Conservation (phyloP, 345 rosid species). For the Rhizophora mangle region DNA sequence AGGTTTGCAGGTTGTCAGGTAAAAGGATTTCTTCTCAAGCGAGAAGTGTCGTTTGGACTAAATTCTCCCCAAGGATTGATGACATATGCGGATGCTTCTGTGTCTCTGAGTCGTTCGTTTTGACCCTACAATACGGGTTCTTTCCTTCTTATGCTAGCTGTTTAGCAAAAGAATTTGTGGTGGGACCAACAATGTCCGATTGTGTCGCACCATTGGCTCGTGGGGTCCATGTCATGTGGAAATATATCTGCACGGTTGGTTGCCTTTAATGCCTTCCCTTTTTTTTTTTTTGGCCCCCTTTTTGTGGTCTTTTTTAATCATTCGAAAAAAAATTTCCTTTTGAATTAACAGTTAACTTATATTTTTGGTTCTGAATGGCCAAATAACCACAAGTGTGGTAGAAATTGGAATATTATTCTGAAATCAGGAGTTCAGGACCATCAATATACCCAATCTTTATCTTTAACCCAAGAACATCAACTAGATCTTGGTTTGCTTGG, state of each 20-base stretch:
- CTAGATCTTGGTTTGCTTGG: background rate
- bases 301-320: background rate
- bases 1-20: slow-evolving; percentile 20
- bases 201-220: slow-evolving; percentile 11
- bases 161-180: slow-evolving; percentile 45
- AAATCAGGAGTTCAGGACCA: slow-evolving; percentile 3
- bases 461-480: background rate
- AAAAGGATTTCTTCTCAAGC: slow-evolving; percentile 21
- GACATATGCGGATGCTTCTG: slow-evolving; percentile 17
- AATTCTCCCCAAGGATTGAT: slow-evolving; percentile 19
- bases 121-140: slow-evolving; percentile 23
- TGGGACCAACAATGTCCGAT: slow-evolving; percentile 33
- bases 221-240: slow-evolving; percentile 38
- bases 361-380: background rate
- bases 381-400: background rate
- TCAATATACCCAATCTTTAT: background rate
- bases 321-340: background rate
- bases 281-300: background rate
- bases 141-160: slow-evolving; percentile 41
- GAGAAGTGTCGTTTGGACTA: slow-evolving; percentile 11
- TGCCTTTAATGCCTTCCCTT: slow-evolving; percentile 16
- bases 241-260: slow-evolving; percentile 14
- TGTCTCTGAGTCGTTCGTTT: slow-evolving; percentile 14
- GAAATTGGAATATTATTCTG: background rate
- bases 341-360: background rate